These are phyloP conservation scores for Strigomonas culicis DNA, from an alignment of 208 protist genomes.

Conservation along the genomic window DNA sequence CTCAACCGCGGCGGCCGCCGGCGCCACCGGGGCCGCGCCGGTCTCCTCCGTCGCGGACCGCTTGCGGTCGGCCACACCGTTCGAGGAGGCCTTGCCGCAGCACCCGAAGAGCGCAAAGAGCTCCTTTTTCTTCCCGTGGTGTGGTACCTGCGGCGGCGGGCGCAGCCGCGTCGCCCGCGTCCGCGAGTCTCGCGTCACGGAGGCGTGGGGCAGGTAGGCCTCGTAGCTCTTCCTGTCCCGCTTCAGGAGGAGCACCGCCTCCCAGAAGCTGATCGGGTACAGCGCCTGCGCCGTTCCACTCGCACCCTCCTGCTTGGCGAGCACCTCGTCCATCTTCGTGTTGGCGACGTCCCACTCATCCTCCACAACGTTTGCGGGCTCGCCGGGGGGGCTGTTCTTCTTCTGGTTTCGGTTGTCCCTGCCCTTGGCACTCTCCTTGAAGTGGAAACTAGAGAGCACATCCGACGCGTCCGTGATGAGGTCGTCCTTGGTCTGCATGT, in stretches of 20 bases:
- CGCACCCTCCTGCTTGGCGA: conserved; percentile 3
- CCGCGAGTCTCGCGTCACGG: neutral
- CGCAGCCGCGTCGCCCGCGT: no score
- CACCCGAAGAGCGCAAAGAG: conserved; percentile 26
- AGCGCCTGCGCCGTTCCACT: neutral
- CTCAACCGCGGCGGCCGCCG: neutral
- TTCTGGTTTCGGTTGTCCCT: neutral
- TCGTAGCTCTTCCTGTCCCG: neutral
- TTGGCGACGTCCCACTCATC: conserved; percentile 10
- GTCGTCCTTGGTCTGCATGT: no score
- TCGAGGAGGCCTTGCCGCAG: conserved; percentile 10
- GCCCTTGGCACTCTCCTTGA: neutral
- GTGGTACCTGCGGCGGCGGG: neutral
- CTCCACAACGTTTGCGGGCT: neutral
- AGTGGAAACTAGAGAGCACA: no score
- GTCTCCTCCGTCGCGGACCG: neutral
- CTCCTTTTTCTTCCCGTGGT: conserved; percentile 7
- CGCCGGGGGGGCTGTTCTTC: neutral
- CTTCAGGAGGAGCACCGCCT: conserved; percentile 13
- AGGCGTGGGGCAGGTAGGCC: neutral
- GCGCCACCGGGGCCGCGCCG: neutral
- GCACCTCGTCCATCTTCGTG: conserved; percentile 1
- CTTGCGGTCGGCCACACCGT: conserved; percentile 7
- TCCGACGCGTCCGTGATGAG: no score
- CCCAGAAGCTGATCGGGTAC: conserved; percentile 17